Evolutionary conservation across 768 basidiomycete species (phyloP), one percentile per base, ranked within the genome.

Genomic region (Pholiota conissans): DNA sequence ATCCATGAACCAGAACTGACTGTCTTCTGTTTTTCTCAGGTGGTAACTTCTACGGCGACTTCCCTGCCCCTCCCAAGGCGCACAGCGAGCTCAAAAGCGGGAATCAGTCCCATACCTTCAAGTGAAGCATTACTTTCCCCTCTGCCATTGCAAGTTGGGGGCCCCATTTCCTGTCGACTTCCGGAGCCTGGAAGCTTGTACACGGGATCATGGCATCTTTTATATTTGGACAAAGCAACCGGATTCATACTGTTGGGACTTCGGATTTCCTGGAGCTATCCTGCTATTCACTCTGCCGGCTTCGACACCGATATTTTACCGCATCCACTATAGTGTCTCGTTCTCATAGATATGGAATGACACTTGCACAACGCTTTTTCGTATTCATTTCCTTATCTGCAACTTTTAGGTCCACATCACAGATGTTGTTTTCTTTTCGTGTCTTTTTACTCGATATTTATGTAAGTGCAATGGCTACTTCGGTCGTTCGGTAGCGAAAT

Each of bases 41-140:
- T 57, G 79, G 76, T 40, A 63, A 60, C 27, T 76, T 75, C 46
- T 79, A 81, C 57, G 83, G 84, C 20, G 76, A 84, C 65, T 87
- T 90, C 75, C 84, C 81, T 57, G 82, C 82, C 20, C 83, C 86
- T 20, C 89, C 87, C 0, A 83, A 79, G 65, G 85, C 85, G 29
- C 75, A 84, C 56, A 83, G 83, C 59, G 85, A 89, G 60, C 64
- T 87, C 51, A 87, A 81, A 70, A 80, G 82, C 58, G 89, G 89
- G 46, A 90, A 90, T 68, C 82, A 83, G 72, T 86, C 88, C 35
- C 74, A 78, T 73, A 87, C 87, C 18, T 90, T 89, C 76, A 85
- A 79, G 39, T 46, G 39, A 54, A 45, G n/a, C n/a, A n/a, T n/a
- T n/a, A n/a, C n/a, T n/a, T n/a, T n/a, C n/a, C n/a, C n/a, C n/a